phyloP scores from a whole-genome alignment of 805 yeast species.

The Metschnikowia borealis region DNA sequence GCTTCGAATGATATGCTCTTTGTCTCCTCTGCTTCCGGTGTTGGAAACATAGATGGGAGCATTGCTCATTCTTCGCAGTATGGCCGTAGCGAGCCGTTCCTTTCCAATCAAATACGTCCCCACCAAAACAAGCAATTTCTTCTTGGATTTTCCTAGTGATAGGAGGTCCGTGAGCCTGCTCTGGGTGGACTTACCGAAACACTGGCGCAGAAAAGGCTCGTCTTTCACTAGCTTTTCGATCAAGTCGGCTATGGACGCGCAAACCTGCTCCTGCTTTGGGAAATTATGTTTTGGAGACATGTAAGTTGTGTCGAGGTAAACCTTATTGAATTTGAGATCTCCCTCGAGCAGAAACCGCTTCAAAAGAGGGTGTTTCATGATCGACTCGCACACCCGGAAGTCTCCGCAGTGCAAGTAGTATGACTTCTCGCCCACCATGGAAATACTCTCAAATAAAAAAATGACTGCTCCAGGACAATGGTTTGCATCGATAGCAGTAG shows the following conservation, averaged over 20 bases:
- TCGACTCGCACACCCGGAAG: slow-evolving; percentile 63
- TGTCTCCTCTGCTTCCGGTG: slow-evolving; percentile 42
- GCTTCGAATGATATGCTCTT: slow-evolving; percentile 37
- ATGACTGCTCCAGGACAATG: slow-evolving; percentile 97
- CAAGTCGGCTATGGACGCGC: slow-evolving; percentile 55
- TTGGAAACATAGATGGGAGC: slow-evolving; percentile 54
- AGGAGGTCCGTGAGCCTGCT: slow-evolving; percentile 39
- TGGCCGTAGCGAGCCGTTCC: slow-evolving; percentile 71
- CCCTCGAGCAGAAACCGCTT: slow-evolving; percentile 16
- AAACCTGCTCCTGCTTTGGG: slow-evolving; percentile 71
- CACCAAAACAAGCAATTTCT: slow-evolving; percentile 55
- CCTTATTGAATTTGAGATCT: slow-evolving; percentile 43
- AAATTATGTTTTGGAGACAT: slow-evolving; percentile 69
- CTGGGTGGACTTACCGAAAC: slow-evolving; percentile 36
- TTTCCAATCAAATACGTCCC: slow-evolving; percentile 94
- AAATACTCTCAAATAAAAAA: slow-evolving; percentile 57
- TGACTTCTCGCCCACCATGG: slow-evolving; percentile 19
- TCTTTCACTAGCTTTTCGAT: slow-evolving; percentile 33
- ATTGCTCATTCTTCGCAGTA: slow-evolving; percentile 46
- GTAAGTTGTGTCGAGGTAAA: slow-evolving; percentile 91
- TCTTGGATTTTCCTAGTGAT: slow-evolving; percentile 12
- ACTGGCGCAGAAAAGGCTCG: slow-evolving; percentile 22
- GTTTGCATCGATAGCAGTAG: slow-evolving; percentile 75
- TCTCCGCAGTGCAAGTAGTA: slow-evolving; percentile 85
- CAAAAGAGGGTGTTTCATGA: slow-evolving; percentile 40